A percentile compares a stretch with the other conserved stretches of the same genome.
Conservation (phyloP, 1,284 basidiomycete species). For the Ustilago crameri region DNA sequence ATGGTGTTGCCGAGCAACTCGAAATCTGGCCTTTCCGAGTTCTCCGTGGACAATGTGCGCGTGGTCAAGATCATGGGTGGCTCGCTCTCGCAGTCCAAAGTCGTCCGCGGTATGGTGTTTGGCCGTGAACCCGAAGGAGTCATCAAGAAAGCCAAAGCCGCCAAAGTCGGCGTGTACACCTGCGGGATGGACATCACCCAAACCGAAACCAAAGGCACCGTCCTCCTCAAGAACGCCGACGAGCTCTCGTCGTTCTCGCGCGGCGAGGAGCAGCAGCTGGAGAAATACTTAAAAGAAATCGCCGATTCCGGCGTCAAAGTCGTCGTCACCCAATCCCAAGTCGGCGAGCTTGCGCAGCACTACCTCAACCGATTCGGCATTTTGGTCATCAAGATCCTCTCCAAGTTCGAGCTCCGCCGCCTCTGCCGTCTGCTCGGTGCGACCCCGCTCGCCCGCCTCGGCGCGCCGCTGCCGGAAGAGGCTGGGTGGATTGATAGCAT, state of each 20-base stretch:
- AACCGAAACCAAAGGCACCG: conserved; percentile 99
- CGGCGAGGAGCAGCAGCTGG: conserved; percentile 81
- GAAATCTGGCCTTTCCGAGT: conserved; percentile 60
- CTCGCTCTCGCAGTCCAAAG: conserved; percentile 81
- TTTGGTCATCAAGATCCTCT: conserved; percentile 94
- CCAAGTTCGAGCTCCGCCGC: conserved; percentile 96
- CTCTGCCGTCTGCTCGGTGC: conserved; percentile 95
- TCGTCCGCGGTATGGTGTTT: conserved; percentile 98
- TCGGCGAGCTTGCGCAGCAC: conserved; percentile 96
- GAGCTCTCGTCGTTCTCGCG: conserved; percentile 91
- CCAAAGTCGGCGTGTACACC: conserved; percentile 82
- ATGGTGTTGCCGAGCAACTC: conserved; percentile 69
- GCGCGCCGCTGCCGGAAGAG: conserved; percentile 95
- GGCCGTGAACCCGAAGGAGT: conserved; percentile 88
- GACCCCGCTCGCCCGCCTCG: conserved; percentile 92
- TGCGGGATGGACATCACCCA: conserved; percentile 91
- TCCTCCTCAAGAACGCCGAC: conserved; percentile 92
- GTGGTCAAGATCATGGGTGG: conserved; percentile 99
- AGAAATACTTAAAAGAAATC: conserved; percentile 82
- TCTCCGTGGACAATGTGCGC: conserved; percentile 88
- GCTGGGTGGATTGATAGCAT: conserved; percentile 92
- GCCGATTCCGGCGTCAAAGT: conserved; percentile 94
- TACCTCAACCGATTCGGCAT: conserved; percentile 95
- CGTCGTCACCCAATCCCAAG: conserved; percentile 88
- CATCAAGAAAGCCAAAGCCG: conserved; percentile 77